These are phyloP conservation scores for Kregervanrija pseudodelftensis DNA, from an alignment of 805 yeast genomes.

Conservation along the genomic window DNA sequence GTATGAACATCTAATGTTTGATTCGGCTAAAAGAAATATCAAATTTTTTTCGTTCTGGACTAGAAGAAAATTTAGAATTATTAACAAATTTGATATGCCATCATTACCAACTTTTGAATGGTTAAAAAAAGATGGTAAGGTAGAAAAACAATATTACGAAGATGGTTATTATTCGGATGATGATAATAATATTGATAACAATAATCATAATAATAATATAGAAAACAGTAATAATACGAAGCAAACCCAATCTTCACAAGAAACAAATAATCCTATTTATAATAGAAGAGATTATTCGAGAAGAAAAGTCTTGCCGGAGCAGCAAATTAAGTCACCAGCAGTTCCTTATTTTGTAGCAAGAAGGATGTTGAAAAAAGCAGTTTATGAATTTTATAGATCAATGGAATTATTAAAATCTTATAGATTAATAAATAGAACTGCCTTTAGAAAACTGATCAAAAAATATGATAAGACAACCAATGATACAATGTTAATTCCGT, in stretches of 20 bases:
- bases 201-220: not conserved
- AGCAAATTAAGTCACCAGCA: not conserved
- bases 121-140: constrained; percentile 22
- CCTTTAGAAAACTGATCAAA: constrained; percentile 80
- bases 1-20: constrained; percentile 3
- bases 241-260: not conserved
- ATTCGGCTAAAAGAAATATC: constrained; percentile 10
- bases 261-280: not conserved
- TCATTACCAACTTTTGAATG: constrained; percentile 34
- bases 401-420: constrained; percentile 66
- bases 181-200: constrained; percentile 8
- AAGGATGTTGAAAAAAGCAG: constrained; percentile 59
- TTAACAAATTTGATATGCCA: constrained; percentile 34
- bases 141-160: constrained; percentile 30
- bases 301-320: constrained; percentile 9
- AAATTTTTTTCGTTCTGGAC: constrained; percentile 17
- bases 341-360: constrained; percentile 61
- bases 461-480: constrained; percentile 76
- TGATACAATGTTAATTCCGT: constrained; percentile 36
- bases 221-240: not conserved
- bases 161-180: constrained; percentile 24
- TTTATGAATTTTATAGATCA: constrained; percentile 66
- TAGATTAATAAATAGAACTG: constrained; percentile 74
- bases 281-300: constrained; percentile 41
- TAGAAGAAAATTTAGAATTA: constrained; percentile 20